Conservation (phyloP, 768 basidiomycete species). For the Candolleomyces aberdarensis region DNA sequence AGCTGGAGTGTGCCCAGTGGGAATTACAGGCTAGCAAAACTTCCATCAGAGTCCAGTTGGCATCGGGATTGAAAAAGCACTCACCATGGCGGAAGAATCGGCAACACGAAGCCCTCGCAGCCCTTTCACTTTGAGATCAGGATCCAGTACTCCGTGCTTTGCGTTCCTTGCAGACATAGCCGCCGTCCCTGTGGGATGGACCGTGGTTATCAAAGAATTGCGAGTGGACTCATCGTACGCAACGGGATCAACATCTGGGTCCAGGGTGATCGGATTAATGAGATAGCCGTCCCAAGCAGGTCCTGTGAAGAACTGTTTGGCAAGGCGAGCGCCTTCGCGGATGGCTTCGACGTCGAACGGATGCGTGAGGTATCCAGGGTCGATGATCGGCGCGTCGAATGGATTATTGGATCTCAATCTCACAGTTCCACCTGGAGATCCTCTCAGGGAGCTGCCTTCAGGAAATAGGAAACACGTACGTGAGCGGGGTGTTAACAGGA, state of each 20-base stretch:
- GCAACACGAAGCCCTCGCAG: not conserved
- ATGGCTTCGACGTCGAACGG: slow-evolving; percentile 8
- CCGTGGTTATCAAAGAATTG: not conserved
- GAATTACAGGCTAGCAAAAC: slow-evolving; percentile 1
- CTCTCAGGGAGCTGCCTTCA: slow-evolving; percentile 9
- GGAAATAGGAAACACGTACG: slow-evolving; percentile 1
- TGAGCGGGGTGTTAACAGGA: slow-evolving; percentile 16
- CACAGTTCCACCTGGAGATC: slow-evolving; percentile 17
- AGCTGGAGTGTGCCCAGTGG: slow-evolving; percentile 5
- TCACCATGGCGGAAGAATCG: not conserved
- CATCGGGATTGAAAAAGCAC: not conserved
- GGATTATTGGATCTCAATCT: slow-evolving; percentile 19
- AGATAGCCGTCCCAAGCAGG: slow-evolving; percentile 7
- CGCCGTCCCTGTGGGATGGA: not conserved
- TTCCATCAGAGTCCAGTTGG: not conserved
- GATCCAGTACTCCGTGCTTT: slow-evolving; percentile 1
- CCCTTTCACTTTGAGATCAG: slow-evolving; percentile 5
- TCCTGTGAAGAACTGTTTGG: slow-evolving; percentile 7
- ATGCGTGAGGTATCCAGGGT: slow-evolving; percentile 11
- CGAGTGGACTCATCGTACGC: not conserved
- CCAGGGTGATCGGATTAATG: not conserved
- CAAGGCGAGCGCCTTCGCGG: slow-evolving; percentile 10
- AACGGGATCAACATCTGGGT: not conserved
- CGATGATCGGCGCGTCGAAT: slow-evolving; percentile 21
- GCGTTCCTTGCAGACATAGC: slow-evolving; percentile 1